Evolutionary conservation across 306 rosid species (phyloP), one percentile per base, ranked within the genome.

Genomic region (Vicia villosa): DNA sequence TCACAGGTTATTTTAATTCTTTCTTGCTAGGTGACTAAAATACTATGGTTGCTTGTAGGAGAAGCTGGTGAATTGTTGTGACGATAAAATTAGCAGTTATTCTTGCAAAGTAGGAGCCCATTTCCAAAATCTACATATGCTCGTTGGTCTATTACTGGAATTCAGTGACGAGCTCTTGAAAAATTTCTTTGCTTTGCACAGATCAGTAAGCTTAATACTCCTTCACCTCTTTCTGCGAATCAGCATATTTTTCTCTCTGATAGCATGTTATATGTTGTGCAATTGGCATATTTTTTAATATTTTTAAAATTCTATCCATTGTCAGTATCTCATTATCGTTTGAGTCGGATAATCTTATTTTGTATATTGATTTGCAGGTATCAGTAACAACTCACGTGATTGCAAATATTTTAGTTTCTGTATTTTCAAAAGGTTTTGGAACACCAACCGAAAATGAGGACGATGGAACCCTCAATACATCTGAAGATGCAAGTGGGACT

Each of bases 381-480:
- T 87, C 96, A n/a, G 60, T 66, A 12, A 75, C 83, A 52, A 88
- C 86, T 65, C 84, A 82, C 65, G 74, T 85, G 67, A 85, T 88
- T 49, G 94, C 97, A 42, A 86, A 77, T 70, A 69, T 85, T 81
- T 79, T 88, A 20, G 86, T 87, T 73, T 69, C 88, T 38, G 77
- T 94, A 79, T 87, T 63, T 81, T 81, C 91, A 0, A 77, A 81
- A 58, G 98, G 96, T 49, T 89, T 85, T 86, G 95, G 87, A n/a
- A 60, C 73, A 57, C 73, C 89, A 42, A 45, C 75, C 14, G 92
- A 90, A 72, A 84, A 74, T n/a, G 94, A 58, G 42, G 84, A 82
- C 1, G 86, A 86, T 66, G 90, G 69, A 51, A 42, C 74, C 28
- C 72, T 12, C 46, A 78, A 85, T 63, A 21, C 68, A n/a, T 67